These are phyloP conservation scores for Brettanomyces anomalus DNA, from an alignment of 805 yeast genomes.

Conservation along the genomic window DNA sequence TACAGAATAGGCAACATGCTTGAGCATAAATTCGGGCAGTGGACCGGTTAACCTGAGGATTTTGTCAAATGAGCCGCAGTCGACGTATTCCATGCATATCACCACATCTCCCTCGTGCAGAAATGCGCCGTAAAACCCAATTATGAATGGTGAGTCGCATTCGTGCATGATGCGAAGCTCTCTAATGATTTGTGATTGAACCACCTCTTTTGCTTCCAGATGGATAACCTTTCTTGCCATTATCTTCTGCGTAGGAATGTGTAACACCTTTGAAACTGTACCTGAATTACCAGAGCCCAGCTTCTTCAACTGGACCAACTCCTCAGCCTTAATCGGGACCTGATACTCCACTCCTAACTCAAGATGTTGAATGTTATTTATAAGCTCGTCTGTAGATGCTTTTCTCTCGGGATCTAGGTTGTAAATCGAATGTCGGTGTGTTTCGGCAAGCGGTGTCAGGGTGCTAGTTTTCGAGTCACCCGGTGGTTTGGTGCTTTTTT, in stretches of 20 bases:
- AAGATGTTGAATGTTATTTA: conserved; percentile 37
- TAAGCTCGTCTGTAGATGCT: conserved; percentile 27
- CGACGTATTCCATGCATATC: conserved; percentile 93
- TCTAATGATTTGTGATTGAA: conserved; percentile 75
- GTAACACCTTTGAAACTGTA: conserved; percentile 78
- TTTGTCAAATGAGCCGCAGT: conserved; percentile 86
- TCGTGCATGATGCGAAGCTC: conserved; percentile 89
- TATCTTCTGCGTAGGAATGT: conserved; percentile 76
- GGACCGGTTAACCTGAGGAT: conserved; percentile 55
- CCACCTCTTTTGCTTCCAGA: conserved; percentile 70
- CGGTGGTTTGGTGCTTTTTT: background rate
- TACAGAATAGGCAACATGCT: conserved; percentile 68
- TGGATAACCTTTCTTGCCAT: conserved; percentile 89
- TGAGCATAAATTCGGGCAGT: conserved; percentile 58
- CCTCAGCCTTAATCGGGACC: conserved; percentile 47
- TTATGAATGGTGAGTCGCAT: conserved; percentile 74
- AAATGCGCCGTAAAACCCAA: conserved; percentile 88
- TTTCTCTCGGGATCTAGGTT: conserved; percentile 23
- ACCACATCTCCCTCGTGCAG: conserved; percentile 67
- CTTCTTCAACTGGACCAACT: conserved; percentile 63
- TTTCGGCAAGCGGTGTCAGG: background rate
- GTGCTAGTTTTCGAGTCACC: background rate
- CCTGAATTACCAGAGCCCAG: conserved; percentile 95
- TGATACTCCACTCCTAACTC: conserved; percentile 48
- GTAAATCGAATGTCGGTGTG: background rate